Base-by-base conservation (phyloP, 2,329 filamentous ascomycete genomes). In the Arthrobotrys sphaeroides region DNA sequence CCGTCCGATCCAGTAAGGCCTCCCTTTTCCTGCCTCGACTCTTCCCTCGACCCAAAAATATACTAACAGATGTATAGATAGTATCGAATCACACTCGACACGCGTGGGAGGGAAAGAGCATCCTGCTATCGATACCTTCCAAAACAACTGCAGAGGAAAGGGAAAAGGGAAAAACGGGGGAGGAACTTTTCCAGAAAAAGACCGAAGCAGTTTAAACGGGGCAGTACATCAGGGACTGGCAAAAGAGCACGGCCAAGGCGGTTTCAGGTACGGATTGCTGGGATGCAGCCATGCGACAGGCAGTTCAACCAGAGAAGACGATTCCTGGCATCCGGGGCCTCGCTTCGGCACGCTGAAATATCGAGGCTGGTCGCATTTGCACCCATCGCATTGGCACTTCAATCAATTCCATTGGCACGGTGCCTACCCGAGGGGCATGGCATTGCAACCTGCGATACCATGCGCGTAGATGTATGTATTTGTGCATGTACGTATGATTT, bases 181-280 rank as follows among this genome's bases (percentile, higher is more conserved):
- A 53, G 38, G 40, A 33, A 67, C 49, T 24, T 59, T 67, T 67
- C 49, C 64, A 59, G 64, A 67, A 67, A 22, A 59, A 24, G 26
- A 38, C 12, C 16, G 26, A 42, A 53, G 47, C 26, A 53, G 47
- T 33, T 24, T 49, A 53, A 51, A 45, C 26, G 42, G 59, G 59
- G 42, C 47, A 53, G 26, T 24, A 20, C 26, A 53, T 18, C 10
- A 33, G 12, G n/a, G 7, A 33, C 12, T 33, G 31, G 26, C 42
- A 38, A 51, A 22, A 18, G n/a, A 61, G 10, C 38, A 72, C 47
- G 59, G 67, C 59, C 40, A 67, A 74, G 62, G 31, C 51, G 51
- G 70, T 74, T 74, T 74, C 70, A 74, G 70, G 70, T 68, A 74
- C 70, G 70, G 62, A 74, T 74, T 73, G 38, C 70, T 47, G 62